Conservation (phyloP, 2,329 filamentous ascomycete species). For the Fusarium devonianum region DNA sequence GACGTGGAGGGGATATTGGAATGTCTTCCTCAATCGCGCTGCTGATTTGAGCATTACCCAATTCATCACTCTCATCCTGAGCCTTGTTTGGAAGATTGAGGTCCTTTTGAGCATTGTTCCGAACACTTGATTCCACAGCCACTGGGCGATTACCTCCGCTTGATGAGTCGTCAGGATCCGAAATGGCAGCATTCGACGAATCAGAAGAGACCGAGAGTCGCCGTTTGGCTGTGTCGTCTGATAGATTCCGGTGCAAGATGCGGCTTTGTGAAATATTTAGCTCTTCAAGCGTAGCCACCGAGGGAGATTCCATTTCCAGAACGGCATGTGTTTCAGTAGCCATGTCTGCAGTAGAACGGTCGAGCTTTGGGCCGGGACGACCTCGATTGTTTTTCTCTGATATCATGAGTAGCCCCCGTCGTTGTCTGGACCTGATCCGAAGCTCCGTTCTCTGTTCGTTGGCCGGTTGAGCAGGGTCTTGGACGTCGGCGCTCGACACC, state of each 20-base stretch:
- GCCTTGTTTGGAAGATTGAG: no score
- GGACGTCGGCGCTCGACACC: neutral
- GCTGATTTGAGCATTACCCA: no score
- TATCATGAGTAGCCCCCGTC: constrained; percentile 57
- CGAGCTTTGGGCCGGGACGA: neutral
- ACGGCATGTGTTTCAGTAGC: neutral
- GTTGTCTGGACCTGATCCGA: constrained; percentile 55
- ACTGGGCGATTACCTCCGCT: neutral
- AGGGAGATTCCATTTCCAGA: neutral
- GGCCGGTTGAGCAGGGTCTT: neutral
- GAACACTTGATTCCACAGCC: neutral
- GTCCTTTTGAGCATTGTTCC: no score
- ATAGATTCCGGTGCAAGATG: neutral
- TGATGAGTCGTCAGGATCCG: constrained; percentile 3
- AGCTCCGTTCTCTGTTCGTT: constrained; percentile 53
- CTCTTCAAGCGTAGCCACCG: neutral
- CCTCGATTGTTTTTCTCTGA: constrained; percentile 44
- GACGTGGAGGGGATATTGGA: neutral
- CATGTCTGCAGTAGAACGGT: neutral
- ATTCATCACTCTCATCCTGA: no score
- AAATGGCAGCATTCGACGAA: neutral
- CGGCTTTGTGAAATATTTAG: neutral
- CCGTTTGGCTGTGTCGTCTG: neutral
- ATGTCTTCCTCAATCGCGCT: neutral
- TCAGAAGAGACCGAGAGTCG: neutral